phyloP scores from a whole-genome alignment of 495 filamentous ascomycete genomes.

The Tuber indicum region DNA sequence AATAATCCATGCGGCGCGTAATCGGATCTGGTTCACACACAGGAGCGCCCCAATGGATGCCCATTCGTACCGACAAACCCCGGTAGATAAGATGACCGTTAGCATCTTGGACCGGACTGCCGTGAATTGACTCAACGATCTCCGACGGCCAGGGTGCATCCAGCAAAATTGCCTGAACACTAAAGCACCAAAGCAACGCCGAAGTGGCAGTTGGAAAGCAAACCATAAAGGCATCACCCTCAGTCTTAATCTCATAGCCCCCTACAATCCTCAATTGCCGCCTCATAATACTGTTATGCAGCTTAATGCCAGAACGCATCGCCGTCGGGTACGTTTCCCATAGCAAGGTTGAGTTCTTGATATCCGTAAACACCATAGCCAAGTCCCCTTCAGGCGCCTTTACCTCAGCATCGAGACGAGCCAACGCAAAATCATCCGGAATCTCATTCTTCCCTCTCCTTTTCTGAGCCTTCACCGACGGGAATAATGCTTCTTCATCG shows the following conservation, averaged over 20 bases:
- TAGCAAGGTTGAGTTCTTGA: constrained; percentile 95
- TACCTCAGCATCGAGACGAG: constrained; percentile 76
- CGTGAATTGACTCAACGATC: constrained; percentile 77
- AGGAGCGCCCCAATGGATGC: constrained; percentile 87
- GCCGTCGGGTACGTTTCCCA: constrained; percentile 93
- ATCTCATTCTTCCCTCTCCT: constrained; percentile 60
- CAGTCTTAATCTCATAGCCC: constrained; percentile 98
- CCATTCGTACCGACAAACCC: constrained; percentile 93
- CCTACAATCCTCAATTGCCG: constrained; percentile 88
- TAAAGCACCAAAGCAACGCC: constrained; percentile 90
- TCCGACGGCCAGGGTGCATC: constrained; percentile 89
- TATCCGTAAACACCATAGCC: constrained; percentile 95
- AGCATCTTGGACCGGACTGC: constrained; percentile 70
- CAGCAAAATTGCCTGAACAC: constrained; percentile 78
- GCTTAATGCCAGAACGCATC: constrained; percentile 90
- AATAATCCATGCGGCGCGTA: constrained; percentile 98
- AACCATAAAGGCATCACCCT: constrained; percentile 99
- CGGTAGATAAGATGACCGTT: constrained; percentile 87
- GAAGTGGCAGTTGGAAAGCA: constrained; percentile 93
- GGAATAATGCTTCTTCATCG: constrained; percentile 60
- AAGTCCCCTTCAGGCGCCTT: constrained; percentile 83
- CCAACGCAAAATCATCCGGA: constrained; percentile 63
- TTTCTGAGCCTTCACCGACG: constrained; percentile 56
- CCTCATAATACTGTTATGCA: constrained; percentile 93
- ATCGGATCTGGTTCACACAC: constrained; percentile 94